phyloP scores from a whole-genome alignment of 2,329 filamentous ascomycete species.

The Aspergillus sp. region DNA sequence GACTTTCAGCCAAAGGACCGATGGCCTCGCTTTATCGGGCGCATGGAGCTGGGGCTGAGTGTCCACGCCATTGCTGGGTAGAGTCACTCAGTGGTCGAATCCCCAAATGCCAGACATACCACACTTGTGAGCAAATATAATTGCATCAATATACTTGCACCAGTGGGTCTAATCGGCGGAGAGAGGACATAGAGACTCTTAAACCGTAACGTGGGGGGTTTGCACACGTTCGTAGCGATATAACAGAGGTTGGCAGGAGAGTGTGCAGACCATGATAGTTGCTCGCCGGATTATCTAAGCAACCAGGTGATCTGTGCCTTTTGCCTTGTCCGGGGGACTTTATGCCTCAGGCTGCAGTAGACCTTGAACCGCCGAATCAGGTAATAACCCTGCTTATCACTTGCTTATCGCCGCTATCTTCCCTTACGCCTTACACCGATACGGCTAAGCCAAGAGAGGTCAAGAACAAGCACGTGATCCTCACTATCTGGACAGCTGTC shows the following conservation, averaged over 20 bases:
- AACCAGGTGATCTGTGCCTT: slow-evolving; percentile 16
- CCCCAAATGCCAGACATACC: not conserved
- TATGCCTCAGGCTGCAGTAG: slow-evolving; percentile 17
- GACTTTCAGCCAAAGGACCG: not conserved
- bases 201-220: slow-evolving; percentile 14
- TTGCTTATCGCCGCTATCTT: slow-evolving; percentile 9
- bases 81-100: slow-evolving; percentile 12
- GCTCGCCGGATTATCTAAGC: slow-evolving; percentile 22
- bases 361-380: not conserved
- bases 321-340: not conserved
- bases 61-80: slow-evolving; percentile 12
- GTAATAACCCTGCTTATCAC: not conserved
- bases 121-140: not conserved
- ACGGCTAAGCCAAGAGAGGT: not conserved
- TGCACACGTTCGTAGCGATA: slow-evolving; percentile 10
- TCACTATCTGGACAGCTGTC: slow-evolving; percentile 28
- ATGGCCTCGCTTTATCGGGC: not conserved
- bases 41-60: not conserved
- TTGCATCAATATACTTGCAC: not conserved
- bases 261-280: slow-evolving; percentile 21
- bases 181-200: not conserved
- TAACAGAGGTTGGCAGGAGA: slow-evolving; percentile 16
- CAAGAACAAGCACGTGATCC: slow-evolving; percentile 20
- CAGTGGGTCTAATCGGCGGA: not conserved
- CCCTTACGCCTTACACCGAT: not conserved